Evolutionary conservation across 371 early-diverging fungal species (phyloP).

Genomic region (Thermomucor indicae-seudaticae): DNA sequence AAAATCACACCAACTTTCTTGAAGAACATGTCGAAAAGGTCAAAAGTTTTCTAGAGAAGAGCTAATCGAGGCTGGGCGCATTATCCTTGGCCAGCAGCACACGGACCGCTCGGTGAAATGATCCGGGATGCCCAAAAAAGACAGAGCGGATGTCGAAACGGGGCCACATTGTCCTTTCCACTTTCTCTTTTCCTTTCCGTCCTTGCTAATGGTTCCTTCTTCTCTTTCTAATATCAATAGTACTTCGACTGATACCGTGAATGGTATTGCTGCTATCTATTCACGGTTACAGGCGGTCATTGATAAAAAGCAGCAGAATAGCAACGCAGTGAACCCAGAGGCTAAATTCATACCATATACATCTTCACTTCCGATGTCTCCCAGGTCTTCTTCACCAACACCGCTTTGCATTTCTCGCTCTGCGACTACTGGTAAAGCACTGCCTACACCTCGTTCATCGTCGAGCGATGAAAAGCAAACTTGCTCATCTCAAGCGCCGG

Average conservation of each 20-base stretch:
- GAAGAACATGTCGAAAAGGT: no score
- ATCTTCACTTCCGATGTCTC: constrained; percentile 37
- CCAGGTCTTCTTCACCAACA: constrained; percentile 34
- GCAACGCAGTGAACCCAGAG: constrained; percentile 19
- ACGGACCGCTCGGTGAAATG: no score
- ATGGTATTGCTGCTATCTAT: constrained; percentile 55
- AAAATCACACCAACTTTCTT: no score
- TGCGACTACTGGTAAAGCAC: background rate
- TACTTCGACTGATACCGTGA: constrained; percentile 38
- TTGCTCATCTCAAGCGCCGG: background rate
- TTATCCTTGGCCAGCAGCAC: no score
- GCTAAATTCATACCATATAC: constrained; percentile 44
- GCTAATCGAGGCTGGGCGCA: no score
- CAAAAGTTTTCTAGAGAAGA: no score
- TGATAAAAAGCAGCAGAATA: constrained; percentile 34
- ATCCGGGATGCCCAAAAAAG: no score
- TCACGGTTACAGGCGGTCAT: constrained; percentile 53
- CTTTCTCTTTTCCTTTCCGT: no score
- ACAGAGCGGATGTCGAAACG: no score
- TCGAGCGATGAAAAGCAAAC: background rate
- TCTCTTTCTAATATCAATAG: no score
- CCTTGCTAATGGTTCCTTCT: no score
- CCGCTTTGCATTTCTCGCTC: constrained; percentile 8
- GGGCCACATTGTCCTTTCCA: no score
- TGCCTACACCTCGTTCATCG: constrained; percentile 11